These are phyloP conservation scores for Flaveria floridana DNA, from an alignment of 140 eudicot genomes.

Conservation along the genomic window DNA sequence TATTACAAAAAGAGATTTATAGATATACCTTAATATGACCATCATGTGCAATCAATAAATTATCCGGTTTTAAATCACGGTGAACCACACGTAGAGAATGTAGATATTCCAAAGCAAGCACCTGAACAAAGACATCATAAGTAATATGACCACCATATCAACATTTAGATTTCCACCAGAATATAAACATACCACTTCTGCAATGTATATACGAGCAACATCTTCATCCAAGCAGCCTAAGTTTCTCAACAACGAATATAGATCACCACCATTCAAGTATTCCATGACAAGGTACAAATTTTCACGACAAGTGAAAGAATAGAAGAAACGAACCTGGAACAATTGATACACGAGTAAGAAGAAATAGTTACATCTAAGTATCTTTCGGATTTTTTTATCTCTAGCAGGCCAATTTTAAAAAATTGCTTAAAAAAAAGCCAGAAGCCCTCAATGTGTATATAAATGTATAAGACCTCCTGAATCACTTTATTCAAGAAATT, in stretches of 20 bases:
- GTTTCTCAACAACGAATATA: conserved; percentile 84
- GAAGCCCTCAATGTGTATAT: no score
- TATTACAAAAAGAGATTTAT: not conserved
- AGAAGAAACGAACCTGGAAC: conserved; percentile 87
- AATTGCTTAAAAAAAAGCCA: no score
- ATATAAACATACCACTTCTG: conserved; percentile 76
- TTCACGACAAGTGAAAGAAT: conserved; percentile 92
- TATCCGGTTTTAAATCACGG: conserved; percentile 94
- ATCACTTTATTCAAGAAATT: not conserved
- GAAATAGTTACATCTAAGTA: not conserved
- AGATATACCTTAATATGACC: conserved; percentile 82
- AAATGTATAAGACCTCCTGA: not conserved
- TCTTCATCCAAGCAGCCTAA: conserved; percentile 96
- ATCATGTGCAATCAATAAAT: conserved; percentile 94
- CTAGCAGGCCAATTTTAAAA: not conserved
- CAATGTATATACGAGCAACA: conserved; percentile 89
- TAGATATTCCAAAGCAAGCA: conserved; percentile 93
- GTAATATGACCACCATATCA: conserved; percentile 7
- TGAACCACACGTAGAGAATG: conserved; percentile 94
- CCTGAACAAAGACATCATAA: conserved; percentile 49
- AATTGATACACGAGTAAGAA: conserved; percentile 36
- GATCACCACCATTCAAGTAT: conserved; percentile 93
- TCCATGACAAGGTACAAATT: conserved; percentile 96
- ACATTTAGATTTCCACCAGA: conserved; percentile 7
- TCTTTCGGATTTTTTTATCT: not conserved